Percentiles rank a stretch among this genome's conserved stretches.
Conservation (phyloP, 1,284 basidiomycete genomes). For the Sporisorium graminicola region DNA sequence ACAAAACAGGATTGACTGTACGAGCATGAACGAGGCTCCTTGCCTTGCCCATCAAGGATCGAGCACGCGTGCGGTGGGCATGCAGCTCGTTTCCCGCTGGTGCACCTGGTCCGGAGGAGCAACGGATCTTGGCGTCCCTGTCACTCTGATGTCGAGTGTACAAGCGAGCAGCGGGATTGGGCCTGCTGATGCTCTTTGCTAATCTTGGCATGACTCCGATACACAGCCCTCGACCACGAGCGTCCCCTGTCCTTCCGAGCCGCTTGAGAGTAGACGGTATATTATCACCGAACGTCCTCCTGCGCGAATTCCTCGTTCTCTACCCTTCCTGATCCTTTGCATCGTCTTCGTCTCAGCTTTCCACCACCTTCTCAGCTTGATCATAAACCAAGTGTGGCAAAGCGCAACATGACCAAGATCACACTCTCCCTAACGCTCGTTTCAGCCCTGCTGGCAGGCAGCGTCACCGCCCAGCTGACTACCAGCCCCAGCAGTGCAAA, state of each 20-base stretch:
- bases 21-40: neutral
- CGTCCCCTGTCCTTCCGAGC: neutral
- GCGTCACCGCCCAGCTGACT: slow-evolving; percentile 15
- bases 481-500: slow-evolving; percentile 13
- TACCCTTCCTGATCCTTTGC: too few species aligned
- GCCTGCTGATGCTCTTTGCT: slow-evolving; percentile 2
- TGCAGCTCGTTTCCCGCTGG: neutral
- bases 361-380: neutral
- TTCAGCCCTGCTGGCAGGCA: slow-evolving; percentile 18
- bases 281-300: slow-evolving; percentile 10
- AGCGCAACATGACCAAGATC: slow-evolving; percentile 32
- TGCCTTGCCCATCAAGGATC: slow-evolving; percentile 22
- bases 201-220: slow-evolving; percentile 20
- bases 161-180: slow-evolving; percentile 5
- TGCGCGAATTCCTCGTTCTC: neutral
- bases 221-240: slow-evolving; percentile 7
- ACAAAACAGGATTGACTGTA: neutral
- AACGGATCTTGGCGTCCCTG: slow-evolving; percentile 36
- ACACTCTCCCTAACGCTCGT: slow-evolving; percentile 21
- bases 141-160: neutral
- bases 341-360: too few species aligned
- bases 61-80: slow-evolving; percentile 29
- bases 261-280: slow-evolving; percentile 11
- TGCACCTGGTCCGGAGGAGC: neutral
- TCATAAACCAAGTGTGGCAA: slow-evolving; percentile 5